phyloP scores from a whole-genome alignment of 495 filamentous ascomycete genomes.

The Astrothelium subdiscretum region DNA sequence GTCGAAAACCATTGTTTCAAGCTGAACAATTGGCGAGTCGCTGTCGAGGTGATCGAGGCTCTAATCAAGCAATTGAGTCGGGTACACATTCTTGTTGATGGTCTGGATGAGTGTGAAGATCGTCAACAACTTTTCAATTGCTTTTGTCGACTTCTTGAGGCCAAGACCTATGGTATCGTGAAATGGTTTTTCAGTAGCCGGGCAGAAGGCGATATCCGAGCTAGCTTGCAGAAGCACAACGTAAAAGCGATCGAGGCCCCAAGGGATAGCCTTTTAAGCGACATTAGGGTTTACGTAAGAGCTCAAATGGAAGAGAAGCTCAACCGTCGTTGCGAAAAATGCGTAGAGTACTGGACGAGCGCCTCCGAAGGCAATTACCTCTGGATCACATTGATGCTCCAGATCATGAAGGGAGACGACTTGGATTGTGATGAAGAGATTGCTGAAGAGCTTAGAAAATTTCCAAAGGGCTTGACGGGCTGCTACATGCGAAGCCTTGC shows the following conservation, averaged over 20 bases:
- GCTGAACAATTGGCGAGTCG: conserved; percentile 9
- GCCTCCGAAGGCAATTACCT: conserved; percentile 25
- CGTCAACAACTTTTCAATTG: conserved; percentile 1
- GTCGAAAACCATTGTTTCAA: conserved; percentile 9
- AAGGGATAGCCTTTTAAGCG: conserved; percentile 14
- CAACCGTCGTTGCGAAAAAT: conserved; percentile 8
- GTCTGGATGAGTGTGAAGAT: conserved; percentile 26
- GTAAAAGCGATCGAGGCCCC: conserved; percentile 12
- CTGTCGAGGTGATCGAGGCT: conserved; percentile 13
- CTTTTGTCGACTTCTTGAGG: conserved; percentile 11
- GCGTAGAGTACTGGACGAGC: conserved; percentile 2
- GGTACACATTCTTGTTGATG: conserved; percentile 24
- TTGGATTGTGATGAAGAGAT: conserved; percentile 19
- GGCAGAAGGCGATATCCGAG: conserved; percentile 17
- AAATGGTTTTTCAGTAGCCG: conserved; percentile 30
- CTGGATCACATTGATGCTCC: conserved; percentile 17
- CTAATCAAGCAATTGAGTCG: conserved; percentile 18
- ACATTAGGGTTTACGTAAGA: conserved; percentile 16
- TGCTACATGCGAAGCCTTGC: conserved; percentile 20
- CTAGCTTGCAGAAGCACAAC: conserved; percentile 7
- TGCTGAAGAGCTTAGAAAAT: conserved; percentile 17
- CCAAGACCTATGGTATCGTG: conserved; percentile 18
- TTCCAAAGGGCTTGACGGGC: conserved; percentile 19
- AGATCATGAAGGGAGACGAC: conserved; percentile 15
- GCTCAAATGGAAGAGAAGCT: not conserved